Base-by-base conservation (phyloP, 768 basidiomycete genomes). In the Ramaria rubella region DNA sequence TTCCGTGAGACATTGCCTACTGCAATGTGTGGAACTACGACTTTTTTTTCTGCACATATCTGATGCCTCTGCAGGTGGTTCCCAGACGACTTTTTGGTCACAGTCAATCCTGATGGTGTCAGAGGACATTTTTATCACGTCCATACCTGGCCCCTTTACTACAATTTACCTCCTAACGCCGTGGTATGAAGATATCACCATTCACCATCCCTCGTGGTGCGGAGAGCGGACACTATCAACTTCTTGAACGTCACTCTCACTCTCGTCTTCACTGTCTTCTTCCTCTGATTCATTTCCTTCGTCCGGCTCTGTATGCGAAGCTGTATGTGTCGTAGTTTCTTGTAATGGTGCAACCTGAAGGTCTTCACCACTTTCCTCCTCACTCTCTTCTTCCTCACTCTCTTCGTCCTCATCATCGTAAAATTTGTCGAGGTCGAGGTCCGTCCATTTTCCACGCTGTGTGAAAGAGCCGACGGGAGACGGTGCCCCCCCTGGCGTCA, bases 61-160 rank as follows among this genome's bases (percentile, higher is more conserved):
- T 21, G 15, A 15, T 26, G 5, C 59, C 24, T 49, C 29, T 49
- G 17, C 45, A 53, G 87, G 86, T 89, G 87, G 88, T 86, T 90
- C 75, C 83, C 87, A 1, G 75, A 81, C 76, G 78, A 77, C 57
- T 90, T 87, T 64, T 83, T 83, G 60, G 83, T 80, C 0, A 72
- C 78, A 58, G 71, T 76, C 38, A 62, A 70, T 36, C 59, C 69
- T 23, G 82, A 81, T 15, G 86, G 86, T 1, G 79, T 81, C 36
- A 79, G 83, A 59, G 84, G 85, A 0, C 87, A 90, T 65, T 81
- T 73, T 59, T 90, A 90, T 63, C 86, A 90, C 71, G 87, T 90
- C 55, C 61, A 57, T 60, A 34, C 2, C 24, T 36, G 68, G 65
- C 70, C 77, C 1, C 54, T 77, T 64, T 77, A 77, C 62, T 77